phyloP scores from a whole-genome alignment of 768 basidiomycete genomes.

The Xerocomus brunneocitrinus region DNA sequence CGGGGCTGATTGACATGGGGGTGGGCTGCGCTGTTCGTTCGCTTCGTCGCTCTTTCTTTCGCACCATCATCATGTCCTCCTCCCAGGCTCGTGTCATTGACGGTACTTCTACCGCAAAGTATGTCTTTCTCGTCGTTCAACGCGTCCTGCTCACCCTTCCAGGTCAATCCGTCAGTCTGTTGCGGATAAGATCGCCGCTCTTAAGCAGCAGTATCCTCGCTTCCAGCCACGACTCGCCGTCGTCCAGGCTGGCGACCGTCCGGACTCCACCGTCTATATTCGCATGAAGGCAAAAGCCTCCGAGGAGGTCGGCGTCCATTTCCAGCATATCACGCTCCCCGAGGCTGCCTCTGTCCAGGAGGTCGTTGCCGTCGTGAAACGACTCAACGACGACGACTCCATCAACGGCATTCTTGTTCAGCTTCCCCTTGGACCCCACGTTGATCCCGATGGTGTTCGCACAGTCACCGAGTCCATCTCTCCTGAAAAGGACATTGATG shows the following conservation, averaged over 20 bases:
- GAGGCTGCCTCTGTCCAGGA: constrained; percentile 67
- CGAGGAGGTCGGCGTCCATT: constrained; percentile 86
- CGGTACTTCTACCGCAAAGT: constrained; percentile 85
- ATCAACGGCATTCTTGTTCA: constrained; percentile 93
- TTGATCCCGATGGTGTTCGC: constrained; percentile 78
- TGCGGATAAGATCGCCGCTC: constrained; percentile 58
- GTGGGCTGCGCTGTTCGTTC: not conserved
- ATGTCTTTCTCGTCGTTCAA: constrained; percentile 20
- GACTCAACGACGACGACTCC: constrained; percentile 76
- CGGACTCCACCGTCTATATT: constrained; percentile 89
- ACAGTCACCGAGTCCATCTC: constrained; percentile 91
- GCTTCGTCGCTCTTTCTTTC: constrained; percentile 12
- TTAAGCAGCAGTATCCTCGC: constrained; percentile 69
- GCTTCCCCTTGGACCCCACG: constrained; percentile 83
- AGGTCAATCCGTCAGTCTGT: constrained; percentile 81
- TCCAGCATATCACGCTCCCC: constrained; percentile 74
- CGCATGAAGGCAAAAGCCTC: constrained; percentile 98
- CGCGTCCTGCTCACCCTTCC: constrained; percentile 9
- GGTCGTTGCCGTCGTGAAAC: constrained; percentile 70
- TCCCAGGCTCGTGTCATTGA: constrained; percentile 64
- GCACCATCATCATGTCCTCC: constrained; percentile 36
- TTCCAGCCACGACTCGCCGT: constrained; percentile 90
- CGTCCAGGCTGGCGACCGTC: constrained; percentile 88
- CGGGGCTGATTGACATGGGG: constrained; percentile 4
- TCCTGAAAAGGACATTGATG: constrained; percentile 95